Percentiles rank a stretch among this genome's conserved stretches.
phyloP scores from a whole-genome alignment of 2,329 filamentous ascomycete genomes.

The Xylaria polymorpha region DNA sequence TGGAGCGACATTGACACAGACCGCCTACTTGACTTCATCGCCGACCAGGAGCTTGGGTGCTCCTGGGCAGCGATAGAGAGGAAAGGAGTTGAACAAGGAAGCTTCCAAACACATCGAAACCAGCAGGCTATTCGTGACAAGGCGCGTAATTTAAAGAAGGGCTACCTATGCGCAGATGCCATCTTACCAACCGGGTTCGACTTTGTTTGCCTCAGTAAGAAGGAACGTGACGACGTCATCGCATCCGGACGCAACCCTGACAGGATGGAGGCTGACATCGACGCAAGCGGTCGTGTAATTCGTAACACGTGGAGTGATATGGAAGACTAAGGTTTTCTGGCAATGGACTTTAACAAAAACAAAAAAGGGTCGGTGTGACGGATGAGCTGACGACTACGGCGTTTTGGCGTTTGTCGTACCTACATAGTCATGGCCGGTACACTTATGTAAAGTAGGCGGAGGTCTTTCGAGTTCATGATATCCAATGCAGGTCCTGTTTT shows the following conservation, averaged over 20 bases:
- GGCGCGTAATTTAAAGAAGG: slow-evolving; percentile 67
- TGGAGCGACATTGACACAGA: slow-evolving; percentile 59
- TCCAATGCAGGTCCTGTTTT: slow-evolving; percentile 23
- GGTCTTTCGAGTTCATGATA: slow-evolving; percentile 25
- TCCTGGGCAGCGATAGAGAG: slow-evolving; percentile 56
- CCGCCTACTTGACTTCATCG: slow-evolving; percentile 58
- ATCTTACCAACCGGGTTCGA: slow-evolving; percentile 63
- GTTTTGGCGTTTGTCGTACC: slow-evolving; percentile 21
- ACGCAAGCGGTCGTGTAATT: slow-evolving; percentile 53
- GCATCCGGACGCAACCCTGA: slow-evolving; percentile 61
- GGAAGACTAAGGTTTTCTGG: background rate
- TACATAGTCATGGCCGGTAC: slow-evolving; percentile 3
- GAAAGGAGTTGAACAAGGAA: slow-evolving; percentile 47
- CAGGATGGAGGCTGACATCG: slow-evolving; percentile 60
- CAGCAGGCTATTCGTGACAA: slow-evolving; percentile 69
- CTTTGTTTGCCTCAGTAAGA: slow-evolving; percentile 60
- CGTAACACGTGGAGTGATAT: slow-evolving; percentile 49
- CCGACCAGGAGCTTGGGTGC: slow-evolving; percentile 49
- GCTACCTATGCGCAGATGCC: slow-evolving; percentile 59
- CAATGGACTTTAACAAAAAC: background rate
- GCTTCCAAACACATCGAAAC: slow-evolving; percentile 59
- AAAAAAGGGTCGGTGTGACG: background rate
- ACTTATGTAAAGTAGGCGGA: background rate
- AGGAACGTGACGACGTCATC: slow-evolving; percentile 59
- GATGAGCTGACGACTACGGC: slow-evolving; percentile 17